Evolutionary conservation across 306 rosid species (phyloP), one percentile per base, ranked within the genome.

Genomic region (Leucaena leucocephala): DNA sequence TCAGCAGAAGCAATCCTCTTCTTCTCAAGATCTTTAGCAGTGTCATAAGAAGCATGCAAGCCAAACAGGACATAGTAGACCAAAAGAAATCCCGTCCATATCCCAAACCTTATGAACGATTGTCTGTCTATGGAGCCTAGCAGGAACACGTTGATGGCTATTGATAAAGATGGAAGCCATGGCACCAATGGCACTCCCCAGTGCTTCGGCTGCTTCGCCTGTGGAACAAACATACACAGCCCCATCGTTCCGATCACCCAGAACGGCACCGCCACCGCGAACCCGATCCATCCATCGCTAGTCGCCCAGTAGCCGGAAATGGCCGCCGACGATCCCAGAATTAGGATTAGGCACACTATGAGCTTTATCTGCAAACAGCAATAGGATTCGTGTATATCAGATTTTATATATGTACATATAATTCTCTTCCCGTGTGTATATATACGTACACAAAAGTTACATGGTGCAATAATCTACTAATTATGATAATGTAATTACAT

Each of bases 161-260:
- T 89, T 0, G 98, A 93, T 0, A 84, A 8, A 2, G 94, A 89
- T 22, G 98, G 98, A 36, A 93, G 38, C 93, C 89, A 93, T 2
- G 98, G 98, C 42, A 93, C 91, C 68, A 93, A 52, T 1, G 98
- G 98, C 15, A 88, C 93, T 0, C 97, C 98, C 98, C 98, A 93
- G 4, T 88, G 52, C 55, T 81, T 87, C 0, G 97, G 98, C 22
- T 69, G 57, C 82, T 79, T 91, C 3, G 93, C 98, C 45, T 83
- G 89, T 0, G 98, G 98, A n/a, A 93, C 93, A 15, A 42, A 38
- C 3, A 84, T 4, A 73, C 89, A 83, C 6, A 93, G 82, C 8
- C 84, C 89, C 0, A n/a, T 14, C 0, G 93, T 94, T 34, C 86
- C 90, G 6, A 82, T 3, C 17, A 87, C 3, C 96, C 96, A 94